Conservation (phyloP, 192 early-diverging fungal genomes). For the Coemansia asiatica region DNA sequence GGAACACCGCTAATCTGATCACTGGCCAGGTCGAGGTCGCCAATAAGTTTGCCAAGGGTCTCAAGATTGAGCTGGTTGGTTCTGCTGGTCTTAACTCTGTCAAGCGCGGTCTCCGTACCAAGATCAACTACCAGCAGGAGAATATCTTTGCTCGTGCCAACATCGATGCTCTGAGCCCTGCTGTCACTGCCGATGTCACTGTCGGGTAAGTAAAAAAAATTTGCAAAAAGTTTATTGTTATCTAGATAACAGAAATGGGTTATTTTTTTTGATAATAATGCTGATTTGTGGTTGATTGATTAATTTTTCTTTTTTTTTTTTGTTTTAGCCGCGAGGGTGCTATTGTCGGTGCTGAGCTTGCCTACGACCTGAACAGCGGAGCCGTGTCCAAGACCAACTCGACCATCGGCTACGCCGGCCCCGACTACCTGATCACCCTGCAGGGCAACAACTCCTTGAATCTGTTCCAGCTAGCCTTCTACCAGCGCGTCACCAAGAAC, state of each 20-base stretch:
- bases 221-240: no score
- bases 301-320: not conserved
- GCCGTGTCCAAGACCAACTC: slow-evolving; percentile 86
- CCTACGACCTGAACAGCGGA: slow-evolving; percentile 90
- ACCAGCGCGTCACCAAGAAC: slow-evolving; percentile 88
- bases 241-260: no score
- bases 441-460: slow-evolving; percentile 89
- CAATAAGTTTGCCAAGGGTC: slow-evolving; percentile 92
- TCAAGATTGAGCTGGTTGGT: slow-evolving; percentile 89
- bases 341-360: slow-evolving; percentile 88
- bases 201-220: slow-evolving; percentile 59
- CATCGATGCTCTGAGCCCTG: slow-evolving; percentile 94
- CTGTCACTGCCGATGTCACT: slow-evolving; percentile 83
- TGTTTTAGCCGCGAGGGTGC: slow-evolving; percentile 78
- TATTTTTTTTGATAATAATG: no score
- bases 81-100: slow-evolving; percentile 75
- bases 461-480: slow-evolving; percentile 91
- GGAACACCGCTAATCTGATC: slow-evolving; percentile 93
- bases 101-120: slow-evolving; percentile 56
- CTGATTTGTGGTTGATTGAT: no score
- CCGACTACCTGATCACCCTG: slow-evolving; percentile 86
- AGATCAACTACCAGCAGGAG: slow-evolving; percentile 94
- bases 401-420: slow-evolving; percentile 81
- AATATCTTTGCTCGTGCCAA: slow-evolving; percentile 84
- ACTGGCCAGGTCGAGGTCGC: slow-evolving; percentile 90